Evolutionary conservation across 768 basidiomycete species (phyloP).

Genomic region (Rhodotorula kratochvilovae): DNA sequence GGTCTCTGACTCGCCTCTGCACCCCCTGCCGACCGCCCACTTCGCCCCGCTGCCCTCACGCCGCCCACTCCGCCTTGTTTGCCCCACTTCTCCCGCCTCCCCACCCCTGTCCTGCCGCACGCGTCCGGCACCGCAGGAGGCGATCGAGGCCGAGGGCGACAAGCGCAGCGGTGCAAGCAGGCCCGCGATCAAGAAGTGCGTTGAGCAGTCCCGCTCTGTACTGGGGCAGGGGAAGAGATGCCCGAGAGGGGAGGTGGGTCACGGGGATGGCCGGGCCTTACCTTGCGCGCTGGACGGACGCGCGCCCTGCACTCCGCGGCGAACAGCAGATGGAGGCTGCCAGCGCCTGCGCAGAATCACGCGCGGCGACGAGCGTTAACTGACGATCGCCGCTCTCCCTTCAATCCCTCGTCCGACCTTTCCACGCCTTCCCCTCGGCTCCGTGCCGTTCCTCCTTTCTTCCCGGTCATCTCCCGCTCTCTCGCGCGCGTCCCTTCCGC

Average conservation of each 20-base stretch:
- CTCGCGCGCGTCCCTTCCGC: background rate
- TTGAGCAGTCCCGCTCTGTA: no score
- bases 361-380: no score
- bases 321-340: no score
- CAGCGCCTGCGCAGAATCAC: no score
- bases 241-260: no score
- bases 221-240: no score
- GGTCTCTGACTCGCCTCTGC: background rate
- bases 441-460: no score
- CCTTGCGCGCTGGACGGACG: no score
- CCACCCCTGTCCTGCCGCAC: background rate
- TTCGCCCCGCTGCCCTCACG: background rate
- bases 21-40: background rate
- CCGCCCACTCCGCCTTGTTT: background rate
- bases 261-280: no score
- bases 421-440: no score
- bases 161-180: constrained; percentile 70
- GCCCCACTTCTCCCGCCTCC: background rate
- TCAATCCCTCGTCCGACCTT: no score
- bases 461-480: background rate
- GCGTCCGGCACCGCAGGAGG: constrained; percentile 41
- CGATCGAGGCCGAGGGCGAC: constrained; percentile 57
- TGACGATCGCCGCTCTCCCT: background rate
- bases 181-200: constrained; percentile 71
- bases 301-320: no score